phyloP scores from a whole-genome alignment of 176 grass and related monocot genomes.

The Cocos nucifera region DNA sequence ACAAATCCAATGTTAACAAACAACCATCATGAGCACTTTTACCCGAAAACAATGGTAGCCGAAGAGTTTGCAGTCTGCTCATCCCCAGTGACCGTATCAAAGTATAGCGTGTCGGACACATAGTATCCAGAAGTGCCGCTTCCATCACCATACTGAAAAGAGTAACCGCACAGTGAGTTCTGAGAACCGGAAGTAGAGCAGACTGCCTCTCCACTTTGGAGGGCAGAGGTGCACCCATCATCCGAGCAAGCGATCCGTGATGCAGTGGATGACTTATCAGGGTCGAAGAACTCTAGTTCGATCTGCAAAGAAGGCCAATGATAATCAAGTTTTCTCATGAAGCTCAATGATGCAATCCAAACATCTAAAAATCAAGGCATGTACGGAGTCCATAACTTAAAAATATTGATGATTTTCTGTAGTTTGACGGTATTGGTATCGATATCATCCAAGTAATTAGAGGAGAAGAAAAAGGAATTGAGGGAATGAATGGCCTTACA shows the following conservation, averaged over 20 bases:
- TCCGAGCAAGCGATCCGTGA: conserved; percentile 62
- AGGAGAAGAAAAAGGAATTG: conserved; percentile 6
- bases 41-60: conserved; percentile 85
- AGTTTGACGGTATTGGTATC: no score
- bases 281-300: conserved; percentile 66
- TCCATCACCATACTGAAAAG: conserved; percentile 93
- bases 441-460: neutral
- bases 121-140: conserved; percentile 95
- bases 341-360: no score
- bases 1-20: no score
- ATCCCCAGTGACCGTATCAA: conserved; percentile 61
- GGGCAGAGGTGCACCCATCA: conserved; percentile 70
- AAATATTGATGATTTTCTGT: no score
- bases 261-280: conserved; percentile 56
- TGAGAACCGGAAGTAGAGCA: conserved; percentile 39
- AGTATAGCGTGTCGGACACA: conserved; percentile 70
- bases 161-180: conserved; percentile 52
- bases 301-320: conserved; percentile 35
- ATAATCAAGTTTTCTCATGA: no score
- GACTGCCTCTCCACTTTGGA: conserved; percentile 69
- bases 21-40: conserved; percentile 13
- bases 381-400: no score
- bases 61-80: conserved; percentile 78
- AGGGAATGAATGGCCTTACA: conserved; percentile 33
- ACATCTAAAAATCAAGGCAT: no score